phyloP scores from a whole-genome alignment of 768 basidiomycete genomes.

The Tulasnella sp. region DNA sequence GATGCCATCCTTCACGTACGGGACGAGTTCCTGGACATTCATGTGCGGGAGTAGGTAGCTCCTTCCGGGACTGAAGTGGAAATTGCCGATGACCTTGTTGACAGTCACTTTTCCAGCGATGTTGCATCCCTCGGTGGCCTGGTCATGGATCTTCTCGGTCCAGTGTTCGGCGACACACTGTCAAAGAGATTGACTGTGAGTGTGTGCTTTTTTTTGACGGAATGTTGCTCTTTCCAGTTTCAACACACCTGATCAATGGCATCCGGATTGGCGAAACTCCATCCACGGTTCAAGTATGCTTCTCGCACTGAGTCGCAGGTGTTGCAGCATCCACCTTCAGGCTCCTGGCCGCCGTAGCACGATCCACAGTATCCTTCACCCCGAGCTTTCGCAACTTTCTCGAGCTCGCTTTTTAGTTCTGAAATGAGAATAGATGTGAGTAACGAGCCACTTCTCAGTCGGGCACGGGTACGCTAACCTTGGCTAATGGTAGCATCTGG shows the following conservation, averaged over 20 bases:
- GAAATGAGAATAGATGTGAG: slow-evolving; percentile 21
- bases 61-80: slow-evolving; percentile 87
- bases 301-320: slow-evolving; percentile 90
- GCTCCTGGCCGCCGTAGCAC: slow-evolving; percentile 80
- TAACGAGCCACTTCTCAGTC: background rate
- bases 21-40: slow-evolving; percentile 81
- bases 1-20: slow-evolving; percentile 81
- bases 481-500: slow-evolving; percentile 1
- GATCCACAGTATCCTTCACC: slow-evolving; percentile 77
- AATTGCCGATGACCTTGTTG: slow-evolving; percentile 94
- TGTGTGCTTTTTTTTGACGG: background rate
- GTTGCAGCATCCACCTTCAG: slow-evolving; percentile 79
- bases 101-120: slow-evolving; percentile 83
- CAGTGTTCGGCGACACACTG: slow-evolving; percentile 94
- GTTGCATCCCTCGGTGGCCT: slow-evolving; percentile 91
- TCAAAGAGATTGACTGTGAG: background rate
- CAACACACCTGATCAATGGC: slow-evolving; percentile 75
- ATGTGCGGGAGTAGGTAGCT: slow-evolving; percentile 84
- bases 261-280: slow-evolving; percentile 90
- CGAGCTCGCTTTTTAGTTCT: slow-evolving; percentile 79
- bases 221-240: background rate
- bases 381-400: slow-evolving; percentile 54
- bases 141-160: slow-evolving; percentile 86
- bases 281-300: slow-evolving; percentile 82
- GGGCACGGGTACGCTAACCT: slow-evolving; percentile 6